Evolutionary conservation across 306 rosid genomes (phyloP), one percentile per base, ranked within the genome.

Genomic region (Rosa multiflora): DNA sequence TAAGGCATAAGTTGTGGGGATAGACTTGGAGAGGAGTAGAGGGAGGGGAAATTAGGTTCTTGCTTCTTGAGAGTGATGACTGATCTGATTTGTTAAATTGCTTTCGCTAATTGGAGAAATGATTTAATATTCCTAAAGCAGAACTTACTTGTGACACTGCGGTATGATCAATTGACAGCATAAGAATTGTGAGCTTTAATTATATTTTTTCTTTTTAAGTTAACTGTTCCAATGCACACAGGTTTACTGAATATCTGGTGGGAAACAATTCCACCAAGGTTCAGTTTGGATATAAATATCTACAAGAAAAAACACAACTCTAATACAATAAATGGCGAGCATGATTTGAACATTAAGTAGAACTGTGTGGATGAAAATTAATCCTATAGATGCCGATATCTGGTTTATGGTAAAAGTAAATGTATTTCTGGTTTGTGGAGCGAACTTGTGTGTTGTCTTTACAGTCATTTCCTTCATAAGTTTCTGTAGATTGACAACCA

Each of bases 401-500:
- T 40, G 6, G 52, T 56, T 20, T 74, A 37, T 35, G 35, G 68
- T 74, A 6, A 12, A 55, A n/a, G 6, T 11, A 53, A 1, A 20
- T 73, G 12, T 37, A 35, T 32, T 32, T 29, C 8, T 32, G 44
- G 37, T n/a, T 4, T 18, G 5, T 67, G 17, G 18, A 21, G 37
- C 6, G 23, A 11, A 35, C 64, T 9, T 53, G 3, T 53, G 21
- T 35, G 47, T 72, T 49, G 49, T 40, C 13, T 39, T 67, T 74
- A 66, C 48, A 21, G 56, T 4, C 26, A 20, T 46, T 48, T 39
- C 20, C 23, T 26, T 58, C n/a, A 14, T 59, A 48, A 58, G 69
- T 51, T 59, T 52, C 74, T 73, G 23, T 72, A 74, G 48, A 39
- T 55, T 61, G 53, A 81, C 67, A 69, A 53, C 2, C 49, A 37